Evolutionary conservation across 768 basidiomycete genomes (phyloP).

Genomic region (Mycena indigotica): DNA sequence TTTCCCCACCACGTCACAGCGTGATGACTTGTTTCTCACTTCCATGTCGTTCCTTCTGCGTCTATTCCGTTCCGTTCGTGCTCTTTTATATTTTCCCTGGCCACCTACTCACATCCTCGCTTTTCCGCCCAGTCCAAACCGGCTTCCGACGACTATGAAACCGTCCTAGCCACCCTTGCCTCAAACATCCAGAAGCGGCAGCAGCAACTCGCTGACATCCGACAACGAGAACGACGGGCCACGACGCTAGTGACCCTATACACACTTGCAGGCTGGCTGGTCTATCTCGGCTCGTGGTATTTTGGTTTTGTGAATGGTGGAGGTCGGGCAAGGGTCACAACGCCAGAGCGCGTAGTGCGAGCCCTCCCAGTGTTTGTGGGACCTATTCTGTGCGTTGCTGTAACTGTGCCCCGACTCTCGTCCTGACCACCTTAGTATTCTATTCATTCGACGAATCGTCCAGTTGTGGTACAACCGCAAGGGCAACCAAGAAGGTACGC

Average conservation of each 20-base stretch:
- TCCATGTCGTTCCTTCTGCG: slow-evolving; percentile 15
- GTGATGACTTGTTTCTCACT: neutral
- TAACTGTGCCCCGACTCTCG: neutral
- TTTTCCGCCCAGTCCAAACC: slow-evolving; percentile 1
- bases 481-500: slow-evolving; percentile 77
- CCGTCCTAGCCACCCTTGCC: slow-evolving; percentile 66
- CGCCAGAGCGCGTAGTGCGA: slow-evolving; percentile 46
- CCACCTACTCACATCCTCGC: neutral
- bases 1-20: neutral
- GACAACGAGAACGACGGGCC: slow-evolving; percentile 79
- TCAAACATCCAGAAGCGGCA: slow-evolving; percentile 73
- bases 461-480: slow-evolving; percentile 83
- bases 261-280: slow-evolving; percentile 71
- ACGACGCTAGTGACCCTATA: slow-evolving; percentile 79
- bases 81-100: neutral
- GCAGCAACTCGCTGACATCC: slow-evolving; percentile 75
- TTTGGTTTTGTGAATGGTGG: slow-evolving; percentile 48
- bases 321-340: slow-evolving; percentile 28
- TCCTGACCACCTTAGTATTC: slow-evolving; percentile 45
- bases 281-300: slow-evolving; percentile 78
- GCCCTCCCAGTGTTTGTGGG: slow-evolving; percentile 67
- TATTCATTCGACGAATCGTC: slow-evolving; percentile 79
- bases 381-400: slow-evolving; percentile 72
- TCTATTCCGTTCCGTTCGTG: slow-evolving; percentile 13
- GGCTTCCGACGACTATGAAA: slow-evolving; percentile 71